Evolutionary conservation across 805 yeast genomes (phyloP), one percentile per base, ranked within the genome.

Genomic region (Millerago galiae): DNA sequence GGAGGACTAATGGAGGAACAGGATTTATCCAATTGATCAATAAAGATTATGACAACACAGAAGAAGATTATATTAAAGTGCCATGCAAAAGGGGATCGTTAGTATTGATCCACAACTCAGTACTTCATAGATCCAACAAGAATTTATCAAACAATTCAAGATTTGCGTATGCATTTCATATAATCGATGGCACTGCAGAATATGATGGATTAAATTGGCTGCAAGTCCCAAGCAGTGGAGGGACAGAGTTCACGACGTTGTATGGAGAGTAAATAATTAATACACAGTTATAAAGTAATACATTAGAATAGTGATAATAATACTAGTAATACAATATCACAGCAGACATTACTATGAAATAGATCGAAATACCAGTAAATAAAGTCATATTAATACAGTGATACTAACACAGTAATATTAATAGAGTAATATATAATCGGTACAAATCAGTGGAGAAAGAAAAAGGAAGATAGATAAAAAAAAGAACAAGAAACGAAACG

Each of bases 91-190:
- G 85, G 3, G 93, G 93, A 0, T 71, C 84, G 1, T 63, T 85
- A 51, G 77, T 85, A 1, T 64, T 84, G 49, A 85, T 85, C 40
- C 81, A 85, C 56, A 82, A 83, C 50, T 68, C 79, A 0, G 84
- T 84, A 3, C 58, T 85, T 17, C 95, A 85, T 57, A 79, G 81
- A 59, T 80, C 88, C 4, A 85, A 77, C 50, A 65, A 66, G 41
- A 85, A 85, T 55, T 38, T 54, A 1, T 75, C 84, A 11, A 50
- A 50, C 5, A 68, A 66, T 43, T 79, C 87, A 9, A 68, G 95
- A 48, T 83, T 69, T 54, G 93, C 89, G 0, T 85, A 83, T 60
- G 82, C 93, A 0, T 85, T 85, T 62, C 95, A 85, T 56, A 72
- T 81, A 35, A 81, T 85, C 43, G 93, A 85, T 40, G 91, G 91